Evolutionary conservation across 768 basidiomycete species (phyloP).

Genomic region (Tephrocybe sp.): DNA sequence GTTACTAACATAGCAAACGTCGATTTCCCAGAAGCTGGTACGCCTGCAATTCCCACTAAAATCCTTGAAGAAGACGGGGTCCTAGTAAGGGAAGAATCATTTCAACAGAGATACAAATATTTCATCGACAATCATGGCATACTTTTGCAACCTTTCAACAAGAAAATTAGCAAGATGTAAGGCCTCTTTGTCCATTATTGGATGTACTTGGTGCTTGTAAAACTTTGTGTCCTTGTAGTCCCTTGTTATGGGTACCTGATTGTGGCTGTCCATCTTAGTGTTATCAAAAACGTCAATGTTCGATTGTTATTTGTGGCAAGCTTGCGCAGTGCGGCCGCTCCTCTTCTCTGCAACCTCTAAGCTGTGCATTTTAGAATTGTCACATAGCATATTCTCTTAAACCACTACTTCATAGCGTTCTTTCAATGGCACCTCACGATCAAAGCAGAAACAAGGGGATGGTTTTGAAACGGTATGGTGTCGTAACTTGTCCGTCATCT

Average conservation of each 20-base stretch:
- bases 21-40: conserved; percentile 88
- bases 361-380: conserved; percentile 6
- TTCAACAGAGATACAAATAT: background rate
- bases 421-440: conserved; percentile 25
- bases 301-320: background rate
- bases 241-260: background rate
- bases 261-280: conserved; percentile 2
- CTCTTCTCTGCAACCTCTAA: background rate
- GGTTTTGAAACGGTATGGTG: conserved; percentile 39
- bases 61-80: conserved; percentile 42
- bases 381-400: background rate
- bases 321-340: conserved; percentile 1
- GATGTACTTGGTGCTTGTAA: too few species aligned
- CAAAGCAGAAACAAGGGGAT: conserved; percentile 23
- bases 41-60: conserved; percentile 70
- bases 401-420: conserved; percentile 2
- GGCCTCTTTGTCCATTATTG: conserved; percentile 38
- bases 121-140: conserved; percentile 17
- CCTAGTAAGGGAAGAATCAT: conserved; percentile 22
- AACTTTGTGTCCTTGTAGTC: too few species aligned
- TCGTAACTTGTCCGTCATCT: background rate
- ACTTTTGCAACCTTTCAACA: conserved; percentile 36
- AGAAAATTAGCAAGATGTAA: conserved; percentile 35
- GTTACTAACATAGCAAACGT: conserved; percentile 64
- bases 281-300: conserved; percentile 2